Evolutionary conservation across 805 yeast genomes (phyloP), one percentile per base, ranked within the genome.

Genomic region (Schwanniomyces pseudopolymorphus): DNA sequence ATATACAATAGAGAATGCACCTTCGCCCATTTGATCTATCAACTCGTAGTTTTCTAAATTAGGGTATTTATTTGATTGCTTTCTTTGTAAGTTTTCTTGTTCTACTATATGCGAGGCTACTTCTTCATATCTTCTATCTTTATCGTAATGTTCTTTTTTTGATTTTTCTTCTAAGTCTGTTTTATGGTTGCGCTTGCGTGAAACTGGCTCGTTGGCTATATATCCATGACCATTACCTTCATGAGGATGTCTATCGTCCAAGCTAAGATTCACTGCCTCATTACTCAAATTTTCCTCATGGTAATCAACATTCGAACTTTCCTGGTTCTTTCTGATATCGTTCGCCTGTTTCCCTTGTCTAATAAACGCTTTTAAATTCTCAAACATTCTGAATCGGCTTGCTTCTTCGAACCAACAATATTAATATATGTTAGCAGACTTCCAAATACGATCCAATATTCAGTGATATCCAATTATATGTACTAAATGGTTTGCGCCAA

Each of bases 1-100:
- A 64, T 81, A 84, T 14, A 87, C 95, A 25, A 80, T 77, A 3
- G 91, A 85, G 54, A 87, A 87, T 0, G 95, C 91, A 21, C 95
- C 95, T 62, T 87, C 94, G 7, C 95, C 95, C 51, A 87, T 77
- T 41, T 75, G 73, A 20, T 74, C 78, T 44, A 69, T 46, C 24
- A 80, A 63, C 39, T 69, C 60, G 58, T 80, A 80, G 47, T 69
- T 60, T 14, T 72, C 69, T 45, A 73, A 60, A 42, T 61, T 61
- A 3, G 77, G 75, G 38, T 67, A 72, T 43, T 60, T 57, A 17
- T 50, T 47, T n/a, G 50, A 43, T 21, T 55, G 56, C 26, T 53
- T 49, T 26, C 45, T 53, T 46, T 63, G 61, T 27, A 56, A 10
- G 6, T 57, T 56, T 49, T 68, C 74, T 52, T 69, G 67, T 47